phyloP scores from a whole-genome alignment of 331 rosid genomes.

The Ulmus americana region DNA sequence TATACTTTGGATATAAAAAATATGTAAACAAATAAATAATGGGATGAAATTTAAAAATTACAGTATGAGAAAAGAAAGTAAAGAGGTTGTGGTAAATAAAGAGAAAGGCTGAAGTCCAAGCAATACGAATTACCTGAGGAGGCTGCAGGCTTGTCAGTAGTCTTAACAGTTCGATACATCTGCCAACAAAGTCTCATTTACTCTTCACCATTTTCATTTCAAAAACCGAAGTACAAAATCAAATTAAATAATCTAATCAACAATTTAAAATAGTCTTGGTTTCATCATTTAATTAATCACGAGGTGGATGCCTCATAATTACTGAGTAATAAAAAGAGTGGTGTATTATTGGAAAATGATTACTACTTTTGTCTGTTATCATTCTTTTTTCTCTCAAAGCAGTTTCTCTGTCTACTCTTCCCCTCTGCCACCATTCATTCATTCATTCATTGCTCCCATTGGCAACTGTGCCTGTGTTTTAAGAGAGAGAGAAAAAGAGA shows the following conservation, averaged over 20 bases:
- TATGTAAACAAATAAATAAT: not conserved
- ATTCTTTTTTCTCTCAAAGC: constrained; percentile 28
- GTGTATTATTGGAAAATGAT: constrained; percentile 43
- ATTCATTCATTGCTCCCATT: constrained; percentile 46
- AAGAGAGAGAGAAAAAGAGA: not conserved
- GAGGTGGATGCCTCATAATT: constrained; percentile 61
- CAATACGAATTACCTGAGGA: constrained; percentile 85
- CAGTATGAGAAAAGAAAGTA: not conserved
- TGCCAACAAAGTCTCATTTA: constrained; percentile 20
- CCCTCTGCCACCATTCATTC: constrained; percentile 32
- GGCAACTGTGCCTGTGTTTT: constrained; percentile 45
- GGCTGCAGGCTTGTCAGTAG: constrained; percentile 91
- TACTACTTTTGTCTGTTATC: constrained; percentile 42
- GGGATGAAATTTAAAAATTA: not conserved
- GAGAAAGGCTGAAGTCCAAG: constrained; percentile 24
- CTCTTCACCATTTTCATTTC: no score
- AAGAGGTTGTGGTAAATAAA: constrained; percentile 31
- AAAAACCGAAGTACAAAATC: no score
- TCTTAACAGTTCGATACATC: constrained; percentile 97
- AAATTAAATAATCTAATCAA: no score
- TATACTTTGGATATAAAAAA: not conserved
- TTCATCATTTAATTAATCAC: constrained; percentile 41
- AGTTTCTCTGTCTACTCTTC: constrained; percentile 35
- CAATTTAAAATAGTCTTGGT: constrained; percentile 6
- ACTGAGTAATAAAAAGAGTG: constrained; percentile 32